Conservation (phyloP, 768 basidiomycete genomes). For the Asterophora lycoperdoides region DNA sequence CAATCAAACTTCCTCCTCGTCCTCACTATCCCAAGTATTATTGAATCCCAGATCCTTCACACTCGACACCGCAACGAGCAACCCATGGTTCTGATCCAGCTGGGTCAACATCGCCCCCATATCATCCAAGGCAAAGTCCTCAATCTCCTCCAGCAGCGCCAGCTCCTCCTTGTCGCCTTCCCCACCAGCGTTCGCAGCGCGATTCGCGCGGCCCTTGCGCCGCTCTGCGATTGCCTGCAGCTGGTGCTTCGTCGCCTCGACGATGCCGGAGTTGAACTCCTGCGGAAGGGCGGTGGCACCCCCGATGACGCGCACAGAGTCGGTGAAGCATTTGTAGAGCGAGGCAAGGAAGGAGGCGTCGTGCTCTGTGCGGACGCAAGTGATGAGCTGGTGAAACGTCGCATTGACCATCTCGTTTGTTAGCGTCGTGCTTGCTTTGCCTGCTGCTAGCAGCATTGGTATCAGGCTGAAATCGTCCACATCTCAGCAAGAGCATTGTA, state of each 20-base stretch:
- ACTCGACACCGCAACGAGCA: conserved; percentile 66
- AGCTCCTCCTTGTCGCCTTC: conserved; percentile 61
- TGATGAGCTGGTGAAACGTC: conserved; percentile 61
- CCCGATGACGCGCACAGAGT: conserved; percentile 57
- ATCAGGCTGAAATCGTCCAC: conserved; percentile 50
- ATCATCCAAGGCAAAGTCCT: conserved; percentile 78
- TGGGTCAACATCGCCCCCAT: conserved; percentile 59
- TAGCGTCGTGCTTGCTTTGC: conserved; percentile 60
- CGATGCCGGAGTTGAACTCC: conserved; percentile 48
- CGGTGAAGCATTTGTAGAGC: conserved; percentile 66
- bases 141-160: conserved; percentile 73
- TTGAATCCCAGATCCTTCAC: conserved; percentile 65
- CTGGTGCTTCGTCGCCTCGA: conserved; percentile 71
- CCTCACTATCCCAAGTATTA: conserved; percentile 46
- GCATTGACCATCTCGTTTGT: conserved; percentile 67
- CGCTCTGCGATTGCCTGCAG: conserved; percentile 65
- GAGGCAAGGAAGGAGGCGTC: conserved; percentile 78
- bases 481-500: background rate
- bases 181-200: conserved; percentile 21
- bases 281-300: conserved; percentile 48
- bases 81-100: conserved; percentile 57
- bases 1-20: conserved; percentile 18
- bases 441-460: conserved; percentile 66
- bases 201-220: conserved; percentile 50
- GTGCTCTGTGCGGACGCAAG: conserved; percentile 59